These are phyloP conservation scores for Penicillium lagena DNA, from an alignment of 495 filamentous ascomycete species.

Conservation along the genomic window DNA sequence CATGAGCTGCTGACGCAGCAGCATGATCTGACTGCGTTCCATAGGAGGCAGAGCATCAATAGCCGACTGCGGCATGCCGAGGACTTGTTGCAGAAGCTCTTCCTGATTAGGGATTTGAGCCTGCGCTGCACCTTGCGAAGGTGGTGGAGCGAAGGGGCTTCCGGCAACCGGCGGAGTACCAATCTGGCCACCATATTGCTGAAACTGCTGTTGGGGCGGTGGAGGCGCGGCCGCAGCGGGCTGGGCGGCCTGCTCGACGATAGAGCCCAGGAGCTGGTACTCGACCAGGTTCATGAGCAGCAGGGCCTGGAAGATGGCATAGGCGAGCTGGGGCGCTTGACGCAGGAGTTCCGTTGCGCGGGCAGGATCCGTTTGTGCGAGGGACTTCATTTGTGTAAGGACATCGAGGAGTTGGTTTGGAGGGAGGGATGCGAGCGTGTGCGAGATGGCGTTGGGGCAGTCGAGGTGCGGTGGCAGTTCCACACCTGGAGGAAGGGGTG, in stretches of 20 bases:
- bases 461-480: slow-evolving; percentile 74
- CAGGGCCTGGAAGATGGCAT: slow-evolving; percentile 92
- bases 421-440: slow-evolving; percentile 78
- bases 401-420: slow-evolving; percentile 90
- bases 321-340: slow-evolving; percentile 87
- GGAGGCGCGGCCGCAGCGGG: slow-evolving; percentile 23
- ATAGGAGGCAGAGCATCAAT: slow-evolving; percentile 70
- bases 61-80: slow-evolving; percentile 65
- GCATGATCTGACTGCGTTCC: slow-evolving; percentile 70
- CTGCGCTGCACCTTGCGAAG: slow-evolving; percentile 34
- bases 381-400: slow-evolving; percentile 85
- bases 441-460: slow-evolving; percentile 84
- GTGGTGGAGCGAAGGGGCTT: slow-evolving; percentile 49
- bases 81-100: slow-evolving; percentile 65
- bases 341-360: slow-evolving; percentile 83
- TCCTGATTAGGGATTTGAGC: slow-evolving; percentile 49
- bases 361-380: slow-evolving; percentile 71
- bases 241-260: slow-evolving; percentile 50
- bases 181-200: slow-evolving; percentile 30
- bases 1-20: slow-evolving; percentile 53
- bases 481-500: slow-evolving; percentile 75
- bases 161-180: slow-evolving; percentile 54
- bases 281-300: slow-evolving; percentile 92
- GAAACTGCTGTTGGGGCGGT: slow-evolving; percentile 27
- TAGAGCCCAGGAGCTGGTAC: slow-evolving; percentile 45